Base-by-base conservation (phyloP, 768 basidiomycete species). In the Lentinula boryana region DNA sequence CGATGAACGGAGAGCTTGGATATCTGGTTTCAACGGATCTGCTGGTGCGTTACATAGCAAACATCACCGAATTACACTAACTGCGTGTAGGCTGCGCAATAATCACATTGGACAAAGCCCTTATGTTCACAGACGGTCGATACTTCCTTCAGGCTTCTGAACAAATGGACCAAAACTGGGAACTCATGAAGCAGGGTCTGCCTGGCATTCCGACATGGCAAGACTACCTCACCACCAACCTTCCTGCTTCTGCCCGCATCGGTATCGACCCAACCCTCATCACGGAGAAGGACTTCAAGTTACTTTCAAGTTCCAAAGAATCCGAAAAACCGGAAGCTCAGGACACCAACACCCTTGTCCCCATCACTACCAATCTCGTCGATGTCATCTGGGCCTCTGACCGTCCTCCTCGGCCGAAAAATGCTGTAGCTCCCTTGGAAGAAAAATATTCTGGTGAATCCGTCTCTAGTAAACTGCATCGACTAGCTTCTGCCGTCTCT, bases 11-110 rank as follows among this genome's bases (percentile, higher is more conserved):
- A 82, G 96, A 27, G 90, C 84, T 0, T 98, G 84, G 75, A 92
- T 99, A 64, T 95, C 93, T 35, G 92, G 92, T 10, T 99, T 98
- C 76, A 92, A 83, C 61, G 97, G 97, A 27, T 96, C 93, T 41
- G 95, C 96, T 68, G 95, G 95, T 85, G 63, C 66, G 76, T 68
- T 55, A 8, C n/a, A 52, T 32, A 44, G 40, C 27, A 32, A 32
- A 23, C 15, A 38, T 18, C 18, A 36, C 8, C 36, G 18, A 13
- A 6, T 31, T 5, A 21, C 15, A 46, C n/a, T 33, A 5, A 32
- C 21, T 5, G 9, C 32, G 10, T 31, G 32, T 64, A 88, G 91
- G 92, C 49, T 89, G 85, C 62, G 95, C 93, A 2, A 70, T 95
- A 46, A 77, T 96, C 23, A 91, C 91, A 0, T 68, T 74, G 51